These are phyloP conservation scores for Alternaria arborescens DNA, from an alignment of 2,329 filamentous ascomycete genomes.

Conservation along the genomic window DNA sequence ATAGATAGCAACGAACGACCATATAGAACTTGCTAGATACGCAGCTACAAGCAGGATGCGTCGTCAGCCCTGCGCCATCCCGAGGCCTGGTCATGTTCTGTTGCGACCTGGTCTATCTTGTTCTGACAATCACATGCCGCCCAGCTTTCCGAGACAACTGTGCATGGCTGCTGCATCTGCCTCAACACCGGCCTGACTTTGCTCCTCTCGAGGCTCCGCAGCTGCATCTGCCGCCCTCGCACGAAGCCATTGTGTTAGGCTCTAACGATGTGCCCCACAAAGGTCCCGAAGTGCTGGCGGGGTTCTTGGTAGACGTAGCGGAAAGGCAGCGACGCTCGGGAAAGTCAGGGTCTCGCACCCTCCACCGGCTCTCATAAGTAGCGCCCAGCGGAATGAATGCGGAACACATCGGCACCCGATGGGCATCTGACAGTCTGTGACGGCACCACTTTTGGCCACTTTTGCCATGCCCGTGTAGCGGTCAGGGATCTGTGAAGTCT, in stretches of 20 bases:
- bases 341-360: neutral
- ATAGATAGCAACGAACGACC: neutral
- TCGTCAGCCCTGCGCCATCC: neutral
- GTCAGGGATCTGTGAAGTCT: constrained; percentile 2
- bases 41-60: neutral
- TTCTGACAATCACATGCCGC: neutral
- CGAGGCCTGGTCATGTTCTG: neutral
- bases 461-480: neutral
- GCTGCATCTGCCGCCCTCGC: neutral
- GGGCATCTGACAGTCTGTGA: constrained; percentile 27
- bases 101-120: neutral
- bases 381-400: constrained; percentile 14
- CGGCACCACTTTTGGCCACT: constrained; percentile 36
- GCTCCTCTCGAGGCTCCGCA: neutral
- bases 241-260: neutral
- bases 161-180: neutral
- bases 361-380: neutral
- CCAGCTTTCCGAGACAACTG: neutral
- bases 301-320: constrained; percentile 7
- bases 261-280: constrained; percentile 1
- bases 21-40: neutral
- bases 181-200: neutral
- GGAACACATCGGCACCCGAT: constrained; percentile 17
- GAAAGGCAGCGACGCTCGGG: constrained; percentile 12
- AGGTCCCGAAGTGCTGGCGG: constrained; percentile 4